These are phyloP conservation scores for Cynanchum wilfordii DNA, from an alignment of 257 asterid species.

Conservation along the genomic window DNA sequence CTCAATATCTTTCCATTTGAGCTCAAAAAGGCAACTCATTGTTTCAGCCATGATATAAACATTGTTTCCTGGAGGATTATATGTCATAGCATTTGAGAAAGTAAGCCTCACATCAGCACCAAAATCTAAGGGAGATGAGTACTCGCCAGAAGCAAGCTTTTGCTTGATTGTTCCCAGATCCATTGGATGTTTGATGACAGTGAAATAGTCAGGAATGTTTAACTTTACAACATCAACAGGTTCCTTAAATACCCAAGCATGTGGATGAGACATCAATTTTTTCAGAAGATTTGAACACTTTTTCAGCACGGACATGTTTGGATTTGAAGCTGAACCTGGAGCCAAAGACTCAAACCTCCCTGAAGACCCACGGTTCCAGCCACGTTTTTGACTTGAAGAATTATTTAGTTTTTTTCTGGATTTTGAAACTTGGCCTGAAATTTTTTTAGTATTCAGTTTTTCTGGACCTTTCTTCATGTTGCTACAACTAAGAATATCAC, in stretches of 20 bases:
- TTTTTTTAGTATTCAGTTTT: conserved; percentile 35
- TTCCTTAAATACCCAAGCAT: conserved; percentile 51
- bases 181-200: conserved; percentile 78
- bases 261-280: conserved; percentile 57
- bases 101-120: conserved; percentile 74
- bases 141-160: conserved; percentile 52
- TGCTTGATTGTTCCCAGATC: conserved; percentile 77
- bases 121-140: conserved; percentile 57
- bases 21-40: conserved; percentile 57
- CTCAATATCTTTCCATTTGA: conserved; percentile 61
- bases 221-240: conserved; percentile 76
- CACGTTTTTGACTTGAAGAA: conserved; percentile 28
- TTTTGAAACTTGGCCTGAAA: conserved; percentile 28
- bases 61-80: conserved; percentile 68
- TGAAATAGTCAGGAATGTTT: conserved; percentile 69
- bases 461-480: conserved; percentile 37
- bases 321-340: conserved; percentile 24
- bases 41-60: conserved; percentile 56
- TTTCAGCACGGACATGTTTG: conserved; percentile 40
- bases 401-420: conserved; percentile 29
- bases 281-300: conserved; percentile 68
- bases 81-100: conserved; percentile 80
- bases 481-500: conserved; percentile 45
- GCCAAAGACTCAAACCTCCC: conserved; percentile 53
- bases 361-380: conserved; percentile 49